These are phyloP conservation scores for Candida sonorensis DNA, from an alignment of 805 yeast genomes.

Conservation along the genomic window DNA sequence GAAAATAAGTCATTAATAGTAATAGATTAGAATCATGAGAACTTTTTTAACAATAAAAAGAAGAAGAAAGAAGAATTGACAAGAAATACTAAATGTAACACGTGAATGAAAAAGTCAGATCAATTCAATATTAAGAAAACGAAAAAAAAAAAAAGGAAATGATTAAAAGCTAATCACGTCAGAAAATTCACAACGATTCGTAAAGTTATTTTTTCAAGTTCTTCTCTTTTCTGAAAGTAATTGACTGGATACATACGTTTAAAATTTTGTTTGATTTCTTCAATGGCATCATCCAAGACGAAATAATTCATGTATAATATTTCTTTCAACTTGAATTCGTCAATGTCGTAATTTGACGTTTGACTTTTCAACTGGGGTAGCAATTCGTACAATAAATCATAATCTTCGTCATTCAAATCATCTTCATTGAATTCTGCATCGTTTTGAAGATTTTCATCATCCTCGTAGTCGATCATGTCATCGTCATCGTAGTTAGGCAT, in stretches of 20 bases:
- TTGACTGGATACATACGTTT: constrained; percentile 27
- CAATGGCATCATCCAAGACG: constrained; percentile 44
- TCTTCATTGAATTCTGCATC: constrained; percentile 35
- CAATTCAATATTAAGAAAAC: neutral
- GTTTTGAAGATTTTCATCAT: constrained; percentile 19
- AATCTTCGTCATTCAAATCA: constrained; percentile 35
- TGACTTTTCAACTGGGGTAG: constrained; percentile 37
- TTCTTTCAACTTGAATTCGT: constrained; percentile 48
- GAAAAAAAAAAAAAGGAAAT: neutral
- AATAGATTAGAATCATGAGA: no score
- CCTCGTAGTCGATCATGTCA: constrained; percentile 15
- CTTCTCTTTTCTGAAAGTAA: no score
- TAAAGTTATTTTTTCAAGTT: no score
- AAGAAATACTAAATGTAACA: no score
- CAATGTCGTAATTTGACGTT: constrained; percentile 35
- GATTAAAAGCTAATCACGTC: no score
- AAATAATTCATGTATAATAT: constrained; percentile 54
- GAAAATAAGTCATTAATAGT: no score
- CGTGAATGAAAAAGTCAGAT: no score
- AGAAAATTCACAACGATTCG: no score
- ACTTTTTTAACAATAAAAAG: no score
- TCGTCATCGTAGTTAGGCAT: constrained; percentile 18
- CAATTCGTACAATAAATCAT: constrained; percentile 32
- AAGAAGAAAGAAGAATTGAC: no score
- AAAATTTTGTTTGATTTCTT: constrained; percentile 34